These are phyloP conservation scores for Hypsizygus marmoreus DNA, from an alignment of 768 basidiomycete genomes.

Conservation along the genomic window DNA sequence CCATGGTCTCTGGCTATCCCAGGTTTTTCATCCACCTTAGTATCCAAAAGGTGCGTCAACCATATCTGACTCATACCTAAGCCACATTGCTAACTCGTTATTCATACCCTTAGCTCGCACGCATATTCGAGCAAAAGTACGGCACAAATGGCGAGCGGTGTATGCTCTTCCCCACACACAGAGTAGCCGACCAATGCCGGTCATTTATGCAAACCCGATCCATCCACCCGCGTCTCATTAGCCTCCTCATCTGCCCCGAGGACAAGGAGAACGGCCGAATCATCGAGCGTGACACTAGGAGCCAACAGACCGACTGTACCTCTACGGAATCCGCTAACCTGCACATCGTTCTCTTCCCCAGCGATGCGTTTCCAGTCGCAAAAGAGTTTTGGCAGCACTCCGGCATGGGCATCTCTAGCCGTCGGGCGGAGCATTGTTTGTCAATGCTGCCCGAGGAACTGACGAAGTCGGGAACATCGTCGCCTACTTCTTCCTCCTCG, in stretches of 20 bases:
- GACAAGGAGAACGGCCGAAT: slow-evolving; percentile 36
- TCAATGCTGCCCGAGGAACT: slow-evolving; percentile 59
- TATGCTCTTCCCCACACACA: slow-evolving; percentile 77
- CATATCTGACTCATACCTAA: too few species aligned
- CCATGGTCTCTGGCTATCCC: slow-evolving; percentile 90
- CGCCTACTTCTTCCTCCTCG: slow-evolving; percentile 24
- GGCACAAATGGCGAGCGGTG: slow-evolving; percentile 69
- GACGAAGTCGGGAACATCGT: slow-evolving; percentile 24
- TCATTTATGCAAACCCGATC: slow-evolving; percentile 65
- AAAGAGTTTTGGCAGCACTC: slow-evolving; percentile 98
- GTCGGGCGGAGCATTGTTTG: slow-evolving; percentile 82
- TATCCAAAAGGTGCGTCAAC: slow-evolving; percentile 71
- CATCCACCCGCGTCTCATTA: slow-evolving; percentile 57
- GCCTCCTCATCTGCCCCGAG: slow-evolving; percentile 71
- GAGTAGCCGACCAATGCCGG: slow-evolving; percentile 73
- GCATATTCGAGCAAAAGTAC: slow-evolving; percentile 78
- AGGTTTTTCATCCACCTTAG: slow-evolving; percentile 90
- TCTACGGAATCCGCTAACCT: slow-evolving; percentile 53
- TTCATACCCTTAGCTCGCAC: slow-evolving; percentile 60
- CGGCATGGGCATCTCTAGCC: slow-evolving; percentile 86
- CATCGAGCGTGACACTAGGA: slow-evolving; percentile 25
- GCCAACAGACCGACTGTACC: slow-evolving; percentile 20
- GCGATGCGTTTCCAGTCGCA: slow-evolving; percentile 59
- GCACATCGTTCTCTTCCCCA: slow-evolving; percentile 80
- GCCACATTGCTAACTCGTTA: not conserved